Evolutionary conservation across 305 asterid species (phyloP).

Genomic region (Solanum hybrid): DNA sequence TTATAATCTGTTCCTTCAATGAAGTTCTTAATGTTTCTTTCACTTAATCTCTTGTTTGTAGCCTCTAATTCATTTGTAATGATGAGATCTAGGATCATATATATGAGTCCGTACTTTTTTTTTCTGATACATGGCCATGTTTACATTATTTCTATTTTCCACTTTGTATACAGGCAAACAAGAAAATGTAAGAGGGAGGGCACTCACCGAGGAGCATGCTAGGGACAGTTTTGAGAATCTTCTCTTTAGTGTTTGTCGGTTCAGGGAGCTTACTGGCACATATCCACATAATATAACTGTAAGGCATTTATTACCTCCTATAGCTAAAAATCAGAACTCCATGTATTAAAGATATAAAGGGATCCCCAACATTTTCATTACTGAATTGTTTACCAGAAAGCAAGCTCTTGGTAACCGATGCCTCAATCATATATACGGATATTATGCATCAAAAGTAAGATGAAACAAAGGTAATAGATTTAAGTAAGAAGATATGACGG

Average conservation of each 20-base stretch:
- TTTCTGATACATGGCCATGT: not conserved
- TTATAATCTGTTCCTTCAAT: not conserved
- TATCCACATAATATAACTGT: conserved; percentile 87
- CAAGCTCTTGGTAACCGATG: not conserved
- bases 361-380: not conserved
- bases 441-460: not conserved
- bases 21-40: not conserved
- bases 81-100: not conserved
- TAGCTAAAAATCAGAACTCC: not conserved
- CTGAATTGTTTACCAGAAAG: not conserved
- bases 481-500: not conserved
- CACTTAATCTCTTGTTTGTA: not conserved
- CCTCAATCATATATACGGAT: not conserved
- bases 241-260: conserved; percentile 81
- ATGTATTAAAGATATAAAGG: not conserved
- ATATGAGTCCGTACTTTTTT: not conserved
- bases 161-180: conserved; percentile 42
- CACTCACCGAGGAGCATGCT: conserved; percentile 94
- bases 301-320: conserved; percentile 18
- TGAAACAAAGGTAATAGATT: not conserved
- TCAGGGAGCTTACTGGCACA: conserved; percentile 86
- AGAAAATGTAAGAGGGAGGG: conserved; percentile 58
- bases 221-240: conserved; percentile 96
- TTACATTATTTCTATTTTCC: not conserved
- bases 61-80: not conserved